Evolutionary conservation across 805 yeast genomes (phyloP).

Genomic region (Wickerhamiella qilinensis): DNA sequence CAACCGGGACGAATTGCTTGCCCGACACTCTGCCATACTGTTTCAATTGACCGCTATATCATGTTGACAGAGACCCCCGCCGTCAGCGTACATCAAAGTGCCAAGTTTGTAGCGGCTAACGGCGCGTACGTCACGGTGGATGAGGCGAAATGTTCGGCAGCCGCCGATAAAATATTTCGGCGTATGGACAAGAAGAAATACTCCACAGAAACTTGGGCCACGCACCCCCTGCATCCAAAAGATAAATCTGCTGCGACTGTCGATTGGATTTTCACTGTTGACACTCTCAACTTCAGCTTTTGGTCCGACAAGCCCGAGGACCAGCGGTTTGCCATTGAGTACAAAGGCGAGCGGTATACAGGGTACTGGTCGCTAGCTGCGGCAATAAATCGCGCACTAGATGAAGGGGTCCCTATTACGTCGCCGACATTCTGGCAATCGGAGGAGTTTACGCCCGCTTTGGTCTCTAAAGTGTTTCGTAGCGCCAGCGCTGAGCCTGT

Average conservation of each 20-base stretch:
- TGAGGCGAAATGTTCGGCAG: conserved; percentile 15
- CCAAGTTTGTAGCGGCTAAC: conserved; percentile 16
- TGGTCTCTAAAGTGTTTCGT: conserved; percentile 19
- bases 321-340: conserved; percentile 23
- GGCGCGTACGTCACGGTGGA: conserved; percentile 20
- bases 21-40: too few relatives aligned
- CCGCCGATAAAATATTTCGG: conserved; percentile 17
- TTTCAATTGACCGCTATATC: too few relatives aligned
- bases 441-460: conserved; percentile 14
- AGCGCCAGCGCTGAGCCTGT: conserved; percentile 19
- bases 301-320: conserved; percentile 25
- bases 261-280: conserved; percentile 29
- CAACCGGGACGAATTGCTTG: too few relatives aligned
- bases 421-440: conserved; percentile 23
- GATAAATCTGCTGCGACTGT: conserved; percentile 7
- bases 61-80: background rate
- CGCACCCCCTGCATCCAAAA: conserved; percentile 22
- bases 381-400: conserved; percentile 27
- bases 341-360: conserved; percentile 22
- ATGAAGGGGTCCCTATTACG: conserved; percentile 25
- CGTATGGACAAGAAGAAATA: conserved; percentile 19
- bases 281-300: conserved; percentile 28
- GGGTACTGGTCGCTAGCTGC: conserved; percentile 32
- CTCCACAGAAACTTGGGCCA: conserved; percentile 24
- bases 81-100: conserved; percentile 15